Evolutionary conservation across 2,329 filamentous ascomycete genomes (phyloP), one percentile per base, ranked within the genome.

Genomic region (Fusarium austroafricanum): DNA sequence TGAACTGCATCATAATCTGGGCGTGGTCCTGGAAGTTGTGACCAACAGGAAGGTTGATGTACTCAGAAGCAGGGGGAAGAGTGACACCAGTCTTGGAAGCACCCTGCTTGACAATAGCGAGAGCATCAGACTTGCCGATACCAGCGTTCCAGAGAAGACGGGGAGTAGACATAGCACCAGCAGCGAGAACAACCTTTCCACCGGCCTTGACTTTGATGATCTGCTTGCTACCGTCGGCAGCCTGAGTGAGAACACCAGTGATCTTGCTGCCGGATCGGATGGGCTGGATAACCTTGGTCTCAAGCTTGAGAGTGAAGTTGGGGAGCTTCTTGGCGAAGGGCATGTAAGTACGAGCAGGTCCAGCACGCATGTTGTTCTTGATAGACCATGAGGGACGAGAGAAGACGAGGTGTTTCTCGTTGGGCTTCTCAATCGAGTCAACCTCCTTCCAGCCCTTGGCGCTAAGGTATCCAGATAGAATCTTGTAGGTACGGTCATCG

Each of bases 281-380:
- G 15, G 92, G 84, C 51, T 90, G 85, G 63, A 86, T 84, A 7
- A 91, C 90, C 44, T 86, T 83, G 2, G 90, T 91, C 72, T 89
- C 87, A 18, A 86, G 85, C 82, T 86, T 87, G 47, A 93, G 80
- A 42, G 86, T 84, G 77, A 93, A 93, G 79, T 92, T 91, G 18
- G 81, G 79, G 54, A 88, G 83, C 26, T 80, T 79, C 57, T 83
- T 81, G 5, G 89, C 89, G 12, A 84, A 83, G 5, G 89, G 87
- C 9, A 93, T 85, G 74, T 93, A 93, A 0, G 90, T 92, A 6
- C 87, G 88, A 76, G 92, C 82, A 35, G 90, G 90, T 2, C 91
- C 91, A 44, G 87, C 88, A 64, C 91, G 83, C 77, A 91, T 86
- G 55, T 89, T 89, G 52, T 89, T 80, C 23, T 82, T 81, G 74